Evolutionary conservation across 2,329 filamentous ascomycete genomes (phyloP).

Genomic region (Exophiala sp.): DNA sequence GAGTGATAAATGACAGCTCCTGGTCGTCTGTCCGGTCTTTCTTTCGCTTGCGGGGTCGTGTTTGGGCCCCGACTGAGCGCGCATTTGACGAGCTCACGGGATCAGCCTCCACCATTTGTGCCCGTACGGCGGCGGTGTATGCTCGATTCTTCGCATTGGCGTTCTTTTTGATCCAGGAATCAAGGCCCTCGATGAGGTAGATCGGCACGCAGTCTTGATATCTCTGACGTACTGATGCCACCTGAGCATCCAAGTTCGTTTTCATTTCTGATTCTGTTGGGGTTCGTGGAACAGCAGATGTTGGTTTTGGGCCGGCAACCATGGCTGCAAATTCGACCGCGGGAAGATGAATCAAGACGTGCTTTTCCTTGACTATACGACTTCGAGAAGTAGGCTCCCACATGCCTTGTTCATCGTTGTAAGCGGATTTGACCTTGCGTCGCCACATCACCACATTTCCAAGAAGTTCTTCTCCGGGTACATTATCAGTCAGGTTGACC

Average conservation of each 20-base stretch:
- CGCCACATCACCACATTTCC: conserved; percentile 59
- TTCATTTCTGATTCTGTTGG: conserved; percentile 34
- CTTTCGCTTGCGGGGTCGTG: conserved; percentile 33
- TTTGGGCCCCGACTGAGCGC: conserved; percentile 2
- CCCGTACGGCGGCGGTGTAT: conserved; percentile 60
- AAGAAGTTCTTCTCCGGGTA: conserved; percentile 31
- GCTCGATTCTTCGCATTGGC: conserved; percentile 60
- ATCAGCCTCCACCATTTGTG: conserved; percentile 36
- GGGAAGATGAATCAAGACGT: conserved; percentile 56
- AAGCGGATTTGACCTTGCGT: conserved; percentile 59
- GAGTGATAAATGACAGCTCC: conserved; percentile 50
- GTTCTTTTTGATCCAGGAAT: conserved; percentile 62
- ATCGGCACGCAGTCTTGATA: conserved; percentile 54
- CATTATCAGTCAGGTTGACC: conserved; percentile 32
- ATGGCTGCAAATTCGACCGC: conserved; percentile 63
- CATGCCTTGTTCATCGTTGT: conserved; percentile 54
- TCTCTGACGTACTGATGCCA: conserved; percentile 49
- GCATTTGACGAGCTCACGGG: conserved; percentile 29
- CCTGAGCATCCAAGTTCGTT: conserved; percentile 53
- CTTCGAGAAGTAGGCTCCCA: conserved; percentile 56
- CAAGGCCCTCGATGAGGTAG: conserved; percentile 67
- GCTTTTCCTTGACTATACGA: conserved; percentile 50
- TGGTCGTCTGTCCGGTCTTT: conserved; percentile 38
- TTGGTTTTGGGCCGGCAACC: conserved; percentile 30
- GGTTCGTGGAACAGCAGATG: conserved; percentile 31